phyloP scores from a whole-genome alignment of 2,329 filamentous ascomycete genomes.

The Drechslerella dactyloides region DNA sequence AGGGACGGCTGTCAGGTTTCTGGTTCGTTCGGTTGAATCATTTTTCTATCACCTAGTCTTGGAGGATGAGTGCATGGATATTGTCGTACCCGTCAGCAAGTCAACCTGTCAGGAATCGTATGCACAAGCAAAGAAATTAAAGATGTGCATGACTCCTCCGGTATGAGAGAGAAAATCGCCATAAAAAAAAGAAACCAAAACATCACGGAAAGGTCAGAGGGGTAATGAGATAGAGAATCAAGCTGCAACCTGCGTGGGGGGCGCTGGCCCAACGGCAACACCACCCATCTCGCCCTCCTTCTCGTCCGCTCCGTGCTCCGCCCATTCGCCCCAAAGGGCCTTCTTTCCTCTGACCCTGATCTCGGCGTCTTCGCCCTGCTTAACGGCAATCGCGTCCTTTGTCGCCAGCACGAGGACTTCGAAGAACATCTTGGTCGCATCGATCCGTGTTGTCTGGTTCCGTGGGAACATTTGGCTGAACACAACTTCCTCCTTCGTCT shows the following conservation, averaged over 20 bases:
- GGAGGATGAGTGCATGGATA: too few species aligned
- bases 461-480: conserved; percentile 94
- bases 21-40: too few species aligned
- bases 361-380: conserved; percentile 74
- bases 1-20: too few species aligned
- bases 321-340: conserved; percentile 97
- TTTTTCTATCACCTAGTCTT: not conserved
- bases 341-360: conserved; percentile 88
- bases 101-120: too few species aligned
- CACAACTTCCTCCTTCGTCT: conserved; percentile 74
- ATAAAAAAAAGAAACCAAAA: too few species aligned
- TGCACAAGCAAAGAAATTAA: too few species aligned
- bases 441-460: conserved; percentile 76
- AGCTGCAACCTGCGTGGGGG: conserved; percentile 51
- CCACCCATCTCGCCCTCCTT: conserved; percentile 51
- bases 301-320: conserved; percentile 68
- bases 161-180: too few species aligned
- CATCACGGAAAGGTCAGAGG: not conserved
- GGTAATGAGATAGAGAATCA: conserved; percentile 10
- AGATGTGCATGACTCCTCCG: too few species aligned
- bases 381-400: conserved; percentile 96
- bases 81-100: too few species aligned
- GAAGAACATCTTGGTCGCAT: conserved; percentile 99
- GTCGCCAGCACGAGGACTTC: conserved; percentile 94
- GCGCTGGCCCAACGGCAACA: conserved; percentile 44